Conservation (phyloP, 805 yeast species). For the Saccharomyces mikatae region DNA sequence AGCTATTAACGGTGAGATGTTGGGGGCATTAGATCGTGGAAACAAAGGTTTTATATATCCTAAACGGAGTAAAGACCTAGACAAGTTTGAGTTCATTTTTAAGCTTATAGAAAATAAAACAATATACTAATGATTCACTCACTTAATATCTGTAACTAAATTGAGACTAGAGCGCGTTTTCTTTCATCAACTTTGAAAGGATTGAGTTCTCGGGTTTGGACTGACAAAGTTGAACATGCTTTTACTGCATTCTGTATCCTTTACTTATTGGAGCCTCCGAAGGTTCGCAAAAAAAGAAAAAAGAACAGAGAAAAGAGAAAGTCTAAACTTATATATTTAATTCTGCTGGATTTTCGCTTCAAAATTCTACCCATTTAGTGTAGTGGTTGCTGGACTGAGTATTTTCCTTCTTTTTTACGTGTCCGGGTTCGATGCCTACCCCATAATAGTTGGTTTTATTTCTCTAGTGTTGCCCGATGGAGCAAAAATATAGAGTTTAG, state of each 20-base stretch:
- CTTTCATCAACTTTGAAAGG: too few relatives aligned
- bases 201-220: neutral
- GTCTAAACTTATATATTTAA: too few relatives aligned
- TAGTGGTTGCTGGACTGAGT: neutral
- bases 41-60: neutral
- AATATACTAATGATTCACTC: neutral
- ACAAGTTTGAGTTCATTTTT: neutral
- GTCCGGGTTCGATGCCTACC: neutral
- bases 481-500: too few relatives aligned
- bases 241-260: conserved; percentile 1
- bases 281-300: neutral
- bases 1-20: neutral
- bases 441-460: neutral
- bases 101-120: neutral
- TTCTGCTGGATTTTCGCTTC: neutral
- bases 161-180: too few relatives aligned
- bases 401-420: too few relatives aligned
- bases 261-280: neutral
- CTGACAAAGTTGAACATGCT: neutral
- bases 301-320: too few relatives aligned
- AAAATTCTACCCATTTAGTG: neutral
- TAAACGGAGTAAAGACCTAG: neutral
- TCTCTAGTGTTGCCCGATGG: too few relatives aligned
- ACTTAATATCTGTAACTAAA: neutral
- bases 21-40: neutral